Percentiles rank a stretch among this genome's conserved stretches.
These are phyloP conservation scores for Termitomyces sp. DNA, from an alignment of 768 basidiomycete genomes.

Conservation along the genomic window DNA sequence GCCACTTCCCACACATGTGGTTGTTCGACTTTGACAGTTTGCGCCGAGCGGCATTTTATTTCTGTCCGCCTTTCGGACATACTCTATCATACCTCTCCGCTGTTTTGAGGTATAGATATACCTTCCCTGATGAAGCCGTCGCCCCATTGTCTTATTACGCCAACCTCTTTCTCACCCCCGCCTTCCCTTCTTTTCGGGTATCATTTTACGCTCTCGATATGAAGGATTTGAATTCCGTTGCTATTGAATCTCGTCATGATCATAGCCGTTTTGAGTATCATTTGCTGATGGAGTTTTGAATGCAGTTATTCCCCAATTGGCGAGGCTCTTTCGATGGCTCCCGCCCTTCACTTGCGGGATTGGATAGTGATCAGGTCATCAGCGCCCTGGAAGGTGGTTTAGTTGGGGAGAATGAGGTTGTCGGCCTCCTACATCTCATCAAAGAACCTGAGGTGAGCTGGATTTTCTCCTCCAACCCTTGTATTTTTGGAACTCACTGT, in stretches of 20 bases:
- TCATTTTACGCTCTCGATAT: too few relatives aligned
- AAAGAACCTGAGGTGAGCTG: constrained; percentile 68
- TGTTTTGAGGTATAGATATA: not conserved
- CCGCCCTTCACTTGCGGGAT: constrained; percentile 62
- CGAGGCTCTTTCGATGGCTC: constrained; percentile 69
- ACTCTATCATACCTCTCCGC: not conserved
- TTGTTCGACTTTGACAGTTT: not conserved
- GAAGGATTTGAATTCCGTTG: not conserved
- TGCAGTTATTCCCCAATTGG: constrained; percentile 81
- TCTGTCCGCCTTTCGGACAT: not conserved
- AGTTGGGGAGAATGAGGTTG: constrained; percentile 64
- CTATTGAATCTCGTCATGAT: not conserved
- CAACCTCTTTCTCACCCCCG: not conserved
- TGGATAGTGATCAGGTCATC: constrained; percentile 55
- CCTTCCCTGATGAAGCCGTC: not conserved
- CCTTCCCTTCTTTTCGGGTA: not conserved
- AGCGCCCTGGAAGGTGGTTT: constrained; percentile 62
- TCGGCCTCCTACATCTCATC: constrained; percentile 64
- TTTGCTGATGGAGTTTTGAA: not conserved
- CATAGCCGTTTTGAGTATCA: not conserved
- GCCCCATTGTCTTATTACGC: not conserved
- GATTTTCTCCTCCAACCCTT: not conserved
- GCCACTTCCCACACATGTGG: not conserved
- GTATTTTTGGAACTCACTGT: constrained; percentile 9
- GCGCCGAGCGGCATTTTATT: not conserved